Conservation (phyloP, 768 basidiomycete species). For the Tulasnella sp. region DNA sequence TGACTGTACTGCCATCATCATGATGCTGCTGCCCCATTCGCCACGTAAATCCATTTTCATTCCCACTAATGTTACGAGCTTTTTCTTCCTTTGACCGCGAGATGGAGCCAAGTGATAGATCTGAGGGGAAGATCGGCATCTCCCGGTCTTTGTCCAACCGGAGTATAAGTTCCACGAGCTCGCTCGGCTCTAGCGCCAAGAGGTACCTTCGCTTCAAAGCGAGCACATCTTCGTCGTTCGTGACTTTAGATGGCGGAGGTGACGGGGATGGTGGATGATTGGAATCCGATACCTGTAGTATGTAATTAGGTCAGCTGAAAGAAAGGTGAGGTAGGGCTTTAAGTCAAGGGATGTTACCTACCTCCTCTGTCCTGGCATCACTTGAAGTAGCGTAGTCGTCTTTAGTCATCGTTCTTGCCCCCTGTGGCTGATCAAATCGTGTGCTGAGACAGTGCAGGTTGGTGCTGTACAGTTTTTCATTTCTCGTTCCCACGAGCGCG, state of each 20-base stretch:
- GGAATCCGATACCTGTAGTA: background rate
- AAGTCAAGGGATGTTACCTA: background rate
- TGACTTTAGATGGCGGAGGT: no score
- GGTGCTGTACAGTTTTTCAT: slow-evolving; percentile 11
- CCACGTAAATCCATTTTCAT: slow-evolving; percentile 14
- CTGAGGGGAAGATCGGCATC: slow-evolving; percentile 46
- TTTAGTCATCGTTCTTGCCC: background rate
- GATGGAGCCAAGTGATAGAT: slow-evolving; percentile 51
- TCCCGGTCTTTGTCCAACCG: slow-evolving; percentile 45
- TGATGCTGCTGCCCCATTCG: background rate
- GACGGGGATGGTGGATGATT: no score
- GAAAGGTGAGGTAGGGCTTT: background rate
- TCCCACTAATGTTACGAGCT: slow-evolving; percentile 22
- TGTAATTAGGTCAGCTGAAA: background rate
- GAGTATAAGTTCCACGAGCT: slow-evolving; percentile 59
- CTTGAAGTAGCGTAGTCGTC: background rate
- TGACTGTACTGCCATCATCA: background rate
- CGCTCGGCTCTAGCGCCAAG: slow-evolving; percentile 50
- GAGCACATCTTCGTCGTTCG: background rate
- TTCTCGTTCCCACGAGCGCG: background rate
- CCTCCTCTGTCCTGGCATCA: background rate
- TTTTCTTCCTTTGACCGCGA: slow-evolving; percentile 32
- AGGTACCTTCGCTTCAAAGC: slow-evolving; percentile 53
- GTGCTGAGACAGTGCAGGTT: background rate
- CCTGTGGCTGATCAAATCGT: background rate